These are phyloP conservation scores for Daldinia grandis DNA, from an alignment of 495 filamentous ascomycete species.

Conservation along the genomic window DNA sequence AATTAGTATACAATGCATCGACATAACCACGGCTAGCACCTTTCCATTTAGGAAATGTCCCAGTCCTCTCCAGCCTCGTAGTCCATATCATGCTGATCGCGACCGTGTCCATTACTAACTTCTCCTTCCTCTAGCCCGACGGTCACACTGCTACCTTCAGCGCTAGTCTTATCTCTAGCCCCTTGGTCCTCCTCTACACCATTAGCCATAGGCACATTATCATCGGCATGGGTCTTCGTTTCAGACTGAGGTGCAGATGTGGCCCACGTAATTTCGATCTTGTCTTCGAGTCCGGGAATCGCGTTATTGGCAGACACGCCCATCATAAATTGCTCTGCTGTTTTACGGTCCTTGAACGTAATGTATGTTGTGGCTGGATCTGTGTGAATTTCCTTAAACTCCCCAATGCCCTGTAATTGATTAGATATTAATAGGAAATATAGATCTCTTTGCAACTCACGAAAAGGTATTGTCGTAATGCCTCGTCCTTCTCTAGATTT, in stretches of 20 bases:
- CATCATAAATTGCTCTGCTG: conserved; percentile 86
- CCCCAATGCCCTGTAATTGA: conserved; percentile 73
- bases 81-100: conserved; percentile 46
- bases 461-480: conserved; percentile 83
- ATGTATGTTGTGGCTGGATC: conserved; percentile 70
- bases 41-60: conserved; percentile 20
- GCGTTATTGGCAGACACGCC: conserved; percentile 61
- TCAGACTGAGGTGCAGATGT: conserved; percentile 40
- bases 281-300: conserved; percentile 75
- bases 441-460: conserved; percentile 59
- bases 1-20: not conserved
- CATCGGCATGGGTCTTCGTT: conserved; percentile 11
- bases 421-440: conserved; percentile 26
- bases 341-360: conserved; percentile 87
- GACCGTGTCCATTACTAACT: conserved; percentile 22
- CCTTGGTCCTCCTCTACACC: conserved; percentile 23
- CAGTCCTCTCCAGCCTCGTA: conserved; percentile 43
- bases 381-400: conserved; percentile 78
- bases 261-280: conserved; percentile 80
- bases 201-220: conserved; percentile 14
- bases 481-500: conserved; percentile 76
- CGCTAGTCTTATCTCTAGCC: conserved; percentile 17
- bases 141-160: conserved; percentile 9
- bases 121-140: conserved; percentile 41
- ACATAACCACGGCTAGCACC: not conserved